Evolutionary conservation across 441 rosid genomes (phyloP), one percentile per base, ranked within the genome.

Genomic region (Arabidopsis lyrata): DNA sequence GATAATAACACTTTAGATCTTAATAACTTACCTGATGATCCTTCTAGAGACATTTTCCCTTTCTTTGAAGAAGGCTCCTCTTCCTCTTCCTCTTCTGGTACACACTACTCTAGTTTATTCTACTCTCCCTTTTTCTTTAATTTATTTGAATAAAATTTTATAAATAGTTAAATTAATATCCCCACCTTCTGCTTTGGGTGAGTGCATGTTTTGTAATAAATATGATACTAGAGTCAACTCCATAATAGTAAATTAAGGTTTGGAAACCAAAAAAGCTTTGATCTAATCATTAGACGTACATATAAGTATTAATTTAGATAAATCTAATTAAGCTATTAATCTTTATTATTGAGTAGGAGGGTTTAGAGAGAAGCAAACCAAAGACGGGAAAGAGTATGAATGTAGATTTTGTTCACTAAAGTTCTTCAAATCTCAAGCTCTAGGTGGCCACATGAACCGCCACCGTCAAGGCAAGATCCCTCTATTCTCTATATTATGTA

Each of bases 361-460:
- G 81, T 83, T 86, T 80, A 81, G 83, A 84, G 90, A 90, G 80
- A 85, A 86, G 75, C 85, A 85, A 87, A 84, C 83, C 53, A 86
- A 82, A 85, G 91, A 88, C 73, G 93, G 96, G 77, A 90, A 91
- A 81, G 97, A 91, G 82, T 95, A 95, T 45, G 91, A 93, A 81
- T 95, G 99, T 81, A 86, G 99, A 93, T 95, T 95, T 85, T 95
- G 99, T 78, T 91, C 99, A 88, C 98, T 95, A 77, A 93, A 87
- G 97, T 95, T 95, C 85, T 89, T 91, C 91, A 95, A 95, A 85
- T 95, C 99, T 68, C 99, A 95, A 93, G 99, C 99, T 68, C 99
- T 95, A 9, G 99, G 99, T 35, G 99, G 98, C 65, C 99, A 95
- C 89, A 95, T 95, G 99, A 95, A 95, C 84, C 96, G 99, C 81